Evolutionary conservation across 768 basidiomycete genomes (phyloP), one percentile per base, ranked within the genome.

Genomic region (Rhizopogon roseolus): DNA sequence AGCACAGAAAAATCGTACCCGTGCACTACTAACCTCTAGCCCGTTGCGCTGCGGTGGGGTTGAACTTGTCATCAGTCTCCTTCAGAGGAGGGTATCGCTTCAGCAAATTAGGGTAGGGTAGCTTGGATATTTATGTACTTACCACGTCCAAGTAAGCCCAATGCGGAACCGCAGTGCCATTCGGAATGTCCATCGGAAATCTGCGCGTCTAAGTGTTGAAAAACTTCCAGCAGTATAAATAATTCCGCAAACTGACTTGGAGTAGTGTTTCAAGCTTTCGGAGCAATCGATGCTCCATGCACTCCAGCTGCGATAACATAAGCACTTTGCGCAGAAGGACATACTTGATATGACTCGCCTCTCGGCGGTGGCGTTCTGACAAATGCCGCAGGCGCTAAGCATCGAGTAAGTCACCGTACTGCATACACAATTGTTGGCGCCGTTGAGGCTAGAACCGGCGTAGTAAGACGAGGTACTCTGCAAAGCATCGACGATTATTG

Each of bases 101-200:
- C 29, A 29, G 28, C 28, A 29, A 29, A n/a, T n/a, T n/a, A n/a
- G n/a, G n/a, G n/a, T n/a, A n/a, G n/a, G n/a, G n/a, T n/a, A 9
- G 32, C 32, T 34, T 34, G 32, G 10, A 34, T 34, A 9, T 9
- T 28, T 9, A 9, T 25, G 14, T 43, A 43, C 78, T 49, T 60
- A 78, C 78, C 17, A 85, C 77, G 53, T 83, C 77, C 36, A 80
- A 65, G 54, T 78, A 87, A 17, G 84, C 84, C 85, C 85, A 86
- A 10, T 75, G 76, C 9, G 84, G 85, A 17, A 86, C 73, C 10
- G 73, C 69, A 3, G 79, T 72, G 11, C 75, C 76, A 0, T 59
- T 56, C 5, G 85, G 84, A 49, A 86, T 65, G 17, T 66, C 62
- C 14, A 68, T 54, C 0, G 81, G 78, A 56, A 70, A 84, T 16